Evolutionary conservation across 2,329 filamentous ascomycete species (phyloP), one percentile per base, ranked within the genome.

Genomic region (Aspergillus niger): DNA sequence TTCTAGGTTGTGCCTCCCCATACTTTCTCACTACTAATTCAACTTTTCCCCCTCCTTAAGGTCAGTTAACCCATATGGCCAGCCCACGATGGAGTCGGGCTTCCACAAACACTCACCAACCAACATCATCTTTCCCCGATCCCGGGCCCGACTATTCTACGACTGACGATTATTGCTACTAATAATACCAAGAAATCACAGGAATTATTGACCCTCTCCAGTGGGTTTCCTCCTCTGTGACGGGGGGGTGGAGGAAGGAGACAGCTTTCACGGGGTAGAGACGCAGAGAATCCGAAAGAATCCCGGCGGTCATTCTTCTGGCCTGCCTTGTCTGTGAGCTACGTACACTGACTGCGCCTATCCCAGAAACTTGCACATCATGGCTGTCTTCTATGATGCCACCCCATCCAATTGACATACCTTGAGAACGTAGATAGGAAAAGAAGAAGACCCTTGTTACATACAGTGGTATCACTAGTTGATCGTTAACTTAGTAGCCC

Each of bases 261-360:
- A 36, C 32, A 32, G 28, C 32, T 20, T 55, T 41, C 52, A 44
- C 52, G 43, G 52, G 52, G 52, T 55, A 55, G 52, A 55, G 52
- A 55, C 39, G 52, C 22, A 55, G 38, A 55, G 52, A 55, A 55
- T 11, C 52, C 30, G 39, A 55, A 39, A 55, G 52, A 55, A 55
- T 39, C 39, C 41, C 20, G 41, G 20, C 41, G 41, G 41, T 44
- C 41, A 44, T 44, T 17, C 41, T 22, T 44, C 22, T 48, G 22
- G 32, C 20, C 44, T 28, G 22, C 44, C 22, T 26, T 22, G 22
- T 28, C 44, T 24, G 44, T 4, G 11, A 48, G 13, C 44, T 10
- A 48, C 20, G 43, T 47, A 47, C 13, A 17, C 28, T 11, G 28
- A 30, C 28, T 8, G 8, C 10, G 28, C 28, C 28, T 30, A 30